Evolutionary conservation across 2,329 filamentous ascomycete species (phyloP).

Genomic region (Pseudocercospora crystallina): DNA sequence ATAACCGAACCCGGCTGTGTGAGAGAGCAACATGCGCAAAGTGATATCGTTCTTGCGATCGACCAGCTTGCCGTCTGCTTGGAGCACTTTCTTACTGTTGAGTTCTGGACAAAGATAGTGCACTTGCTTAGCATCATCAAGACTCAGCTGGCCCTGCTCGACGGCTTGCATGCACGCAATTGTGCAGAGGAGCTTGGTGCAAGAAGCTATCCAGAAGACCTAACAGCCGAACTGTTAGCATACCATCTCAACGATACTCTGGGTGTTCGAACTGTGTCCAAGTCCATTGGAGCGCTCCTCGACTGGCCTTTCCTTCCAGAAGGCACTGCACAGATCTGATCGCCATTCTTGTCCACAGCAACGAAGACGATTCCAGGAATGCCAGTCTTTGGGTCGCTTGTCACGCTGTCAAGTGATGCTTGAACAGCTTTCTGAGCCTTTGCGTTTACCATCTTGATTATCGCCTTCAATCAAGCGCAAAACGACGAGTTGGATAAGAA

Average conservation of each 20-base stretch:
- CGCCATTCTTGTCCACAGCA: constrained; percentile 46
- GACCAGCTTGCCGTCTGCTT: constrained; percentile 41
- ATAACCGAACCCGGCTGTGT: constrained; percentile 55
- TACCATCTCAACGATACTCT: too few relatives aligned
- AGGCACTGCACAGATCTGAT: constrained; percentile 43
- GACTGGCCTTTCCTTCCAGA: constrained; percentile 42
- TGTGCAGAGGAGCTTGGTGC: constrained; percentile 46
- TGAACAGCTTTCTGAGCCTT: constrained; percentile 39
- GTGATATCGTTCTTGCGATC: constrained; percentile 50
- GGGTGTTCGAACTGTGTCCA: too few relatives aligned
- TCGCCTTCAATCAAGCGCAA: too few relatives aligned
- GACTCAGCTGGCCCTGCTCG: constrained; percentile 42
- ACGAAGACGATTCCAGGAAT: constrained; percentile 47
- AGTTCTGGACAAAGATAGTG: constrained; percentile 46
- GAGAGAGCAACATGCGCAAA: constrained; percentile 50
- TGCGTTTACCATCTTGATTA: constrained; percentile 25
- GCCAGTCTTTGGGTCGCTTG: constrained; percentile 31
- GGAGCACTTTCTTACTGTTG: constrained; percentile 42
- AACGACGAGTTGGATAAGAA: too few relatives aligned
- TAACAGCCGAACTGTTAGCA: too few relatives aligned
- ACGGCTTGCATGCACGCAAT: constrained; percentile 52
- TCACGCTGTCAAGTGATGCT: constrained; percentile 37
- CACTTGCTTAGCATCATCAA: constrained; percentile 44
- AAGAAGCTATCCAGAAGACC: constrained; percentile 60
- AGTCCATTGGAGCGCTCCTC: constrained; percentile 53